Evolutionary conservation across 306 rosid species (phyloP).

Genomic region (Malus orientalis): DNA sequence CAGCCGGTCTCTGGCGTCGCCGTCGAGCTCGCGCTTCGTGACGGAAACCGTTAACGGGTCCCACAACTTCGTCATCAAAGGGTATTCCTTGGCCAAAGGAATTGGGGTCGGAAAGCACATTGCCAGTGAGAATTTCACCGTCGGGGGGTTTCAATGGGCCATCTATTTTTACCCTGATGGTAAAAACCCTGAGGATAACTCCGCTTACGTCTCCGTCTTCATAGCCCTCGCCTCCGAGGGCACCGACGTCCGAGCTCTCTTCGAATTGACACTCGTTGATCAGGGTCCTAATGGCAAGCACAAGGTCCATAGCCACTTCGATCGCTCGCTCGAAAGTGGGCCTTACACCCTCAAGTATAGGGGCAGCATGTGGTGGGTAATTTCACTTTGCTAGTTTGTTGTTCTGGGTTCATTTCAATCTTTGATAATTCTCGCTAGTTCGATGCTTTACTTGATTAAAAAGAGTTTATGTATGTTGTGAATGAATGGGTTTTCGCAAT

Average conservation of each 20-base stretch:
- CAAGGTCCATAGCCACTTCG: constrained; percentile 90
- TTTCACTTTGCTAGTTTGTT: not conserved
- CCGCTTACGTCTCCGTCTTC: constrained; percentile 90
- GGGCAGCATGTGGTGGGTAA: constrained; percentile 90
- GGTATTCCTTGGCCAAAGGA: constrained; percentile 86
- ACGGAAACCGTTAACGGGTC: constrained; percentile 94
- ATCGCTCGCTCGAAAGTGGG: constrained; percentile 84
- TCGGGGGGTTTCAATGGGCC: constrained; percentile 98
- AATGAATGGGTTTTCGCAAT: no score
- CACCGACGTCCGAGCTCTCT: constrained; percentile 86
- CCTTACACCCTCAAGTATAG: constrained; percentile 91
- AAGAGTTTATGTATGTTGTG: no score
- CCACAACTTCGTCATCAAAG: constrained; percentile 82
- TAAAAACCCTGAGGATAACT: constrained; percentile 84
- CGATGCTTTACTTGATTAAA: not conserved
- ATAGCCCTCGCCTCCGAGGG: constrained; percentile 94
- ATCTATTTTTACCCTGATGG: constrained; percentile 95
- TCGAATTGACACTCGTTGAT: constrained; percentile 81
- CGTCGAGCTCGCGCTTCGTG: constrained; percentile 79
- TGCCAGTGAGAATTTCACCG: constrained; percentile 82
- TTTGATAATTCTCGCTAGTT: not conserved
- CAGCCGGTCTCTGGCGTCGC: constrained; percentile 30
- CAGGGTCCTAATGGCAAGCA: constrained; percentile 84
- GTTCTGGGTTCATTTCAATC: not conserved
- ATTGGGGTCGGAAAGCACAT: constrained; percentile 93